A percentile compares a stretch with the other conserved stretches of the same genome.
These are phyloP conservation scores for Deakozyma indianensis DNA, from an alignment of 805 yeast species.

Conservation along the genomic window DNA sequence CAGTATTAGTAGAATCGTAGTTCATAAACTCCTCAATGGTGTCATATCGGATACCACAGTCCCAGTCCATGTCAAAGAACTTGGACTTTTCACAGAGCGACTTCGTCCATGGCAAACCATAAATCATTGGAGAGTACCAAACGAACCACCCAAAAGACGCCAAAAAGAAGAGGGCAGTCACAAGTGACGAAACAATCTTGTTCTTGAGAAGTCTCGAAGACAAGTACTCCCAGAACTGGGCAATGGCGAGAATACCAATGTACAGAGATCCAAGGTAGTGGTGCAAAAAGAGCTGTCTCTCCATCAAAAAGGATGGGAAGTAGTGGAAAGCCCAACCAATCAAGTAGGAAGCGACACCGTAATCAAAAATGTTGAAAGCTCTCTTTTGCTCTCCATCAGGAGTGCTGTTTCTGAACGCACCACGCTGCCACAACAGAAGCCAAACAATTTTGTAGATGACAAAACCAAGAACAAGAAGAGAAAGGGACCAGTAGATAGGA, in stretches of 20 bases:
- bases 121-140: conserved; percentile 56
- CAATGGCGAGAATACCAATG: conserved; percentile 67
- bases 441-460: conserved; percentile 15
- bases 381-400: conserved; percentile 2
- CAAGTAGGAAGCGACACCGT: conserved; percentile 27
- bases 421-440: conserved; percentile 27
- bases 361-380: conserved; percentile 18
- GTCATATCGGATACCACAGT: conserved; percentile 45
- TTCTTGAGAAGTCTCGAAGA: conserved; percentile 20
- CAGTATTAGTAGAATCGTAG: conserved; percentile 6
- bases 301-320: conserved; percentile 63
- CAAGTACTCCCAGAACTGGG: conserved; percentile 34
- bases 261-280: conserved; percentile 89
- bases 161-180: conserved; percentile 35
- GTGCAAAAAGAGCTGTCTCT: conserved; percentile 82
- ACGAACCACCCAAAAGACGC: conserved; percentile 40
- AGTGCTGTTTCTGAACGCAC: conserved; percentile 7
- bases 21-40: conserved; percentile 14
- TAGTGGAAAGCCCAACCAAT: conserved; percentile 47
- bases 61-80: conserved; percentile 76
- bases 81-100: conserved; percentile 47
- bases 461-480: conserved; percentile 19
- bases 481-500: conserved; percentile 37
- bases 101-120: conserved; percentile 72
- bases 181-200: conserved; percentile 29